Base-by-base conservation (phyloP, 306 rosid genomes). In the Alnus glutinosa region DNA sequence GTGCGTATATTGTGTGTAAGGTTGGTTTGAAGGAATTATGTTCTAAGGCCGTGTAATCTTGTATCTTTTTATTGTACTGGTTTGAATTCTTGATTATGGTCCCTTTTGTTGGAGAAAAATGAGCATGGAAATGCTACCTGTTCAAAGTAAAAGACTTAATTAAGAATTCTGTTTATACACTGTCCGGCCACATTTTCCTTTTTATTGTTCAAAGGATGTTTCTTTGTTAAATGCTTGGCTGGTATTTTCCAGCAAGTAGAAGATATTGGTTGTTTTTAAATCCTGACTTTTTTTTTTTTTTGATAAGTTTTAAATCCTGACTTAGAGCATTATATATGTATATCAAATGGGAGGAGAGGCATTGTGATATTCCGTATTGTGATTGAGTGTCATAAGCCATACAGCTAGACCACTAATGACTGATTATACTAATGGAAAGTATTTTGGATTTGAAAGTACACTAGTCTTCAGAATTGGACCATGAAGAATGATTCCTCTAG, bases 181-280 rank as follows among this genome's bases (percentile, higher is more conserved):
- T 44, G 11, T 63, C 75, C 32, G 37, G 46, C 71, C 51, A 19
- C 5, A 61, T 68, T 77, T 70, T 74, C 11, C 63, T 79, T 63
- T 71, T 46, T 44, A 78, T 34, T 28, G 47, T 48, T 85, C 5
- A 54, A 49, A 80, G 64, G 16, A 36, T 36, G 46, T 72, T 44
- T 61, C 9, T 23, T 55, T 59, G 50, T 64, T 64, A 64, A 64
- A 36, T 64, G 18, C 44, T 36, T 64, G 64, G 46, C 70, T 64
- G 48, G 47, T 13, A 64, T 15, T 34, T 64, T 36, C 46, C 1
- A 0, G 46, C 4, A 36, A 15, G 48, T 64, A 64, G 9, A 13
- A 34, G 36, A 64, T 64, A 34, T 3, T 54, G 0, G 13, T 37
- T 52, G 16, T 8, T 67, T 71, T 71, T 76, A 36, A 34, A 54